A percentile compares a stretch with the other conserved stretches of the same genome.
phyloP scores from a whole-genome alignment of 2,329 filamentous ascomycete genomes.

The Fusarium torulosum region DNA sequence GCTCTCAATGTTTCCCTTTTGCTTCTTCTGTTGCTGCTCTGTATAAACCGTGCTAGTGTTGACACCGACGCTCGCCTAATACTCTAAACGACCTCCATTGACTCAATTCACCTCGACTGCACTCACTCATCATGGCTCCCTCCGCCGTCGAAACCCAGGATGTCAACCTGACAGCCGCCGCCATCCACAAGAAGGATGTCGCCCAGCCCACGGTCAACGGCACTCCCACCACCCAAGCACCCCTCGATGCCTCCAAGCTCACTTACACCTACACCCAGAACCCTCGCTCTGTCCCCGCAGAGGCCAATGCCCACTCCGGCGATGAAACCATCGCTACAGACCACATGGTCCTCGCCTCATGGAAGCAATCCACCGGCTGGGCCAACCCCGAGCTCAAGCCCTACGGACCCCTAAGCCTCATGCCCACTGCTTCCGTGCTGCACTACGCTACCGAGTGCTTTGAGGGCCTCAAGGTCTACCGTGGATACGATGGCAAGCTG shows the following conservation, averaged over 20 bases:
- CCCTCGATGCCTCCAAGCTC: constrained; percentile 72
- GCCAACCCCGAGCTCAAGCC: constrained; percentile 78
- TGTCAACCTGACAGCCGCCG: constrained; percentile 64
- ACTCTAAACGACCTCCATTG: not conserved
- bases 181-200: constrained; percentile 64
- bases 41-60: not conserved
- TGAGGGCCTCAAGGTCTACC: constrained; percentile 85
- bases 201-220: constrained; percentile 52
- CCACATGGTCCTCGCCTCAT: constrained; percentile 85
- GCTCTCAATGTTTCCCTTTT: not conserved
- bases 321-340: constrained; percentile 76
- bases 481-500: constrained; percentile 79
- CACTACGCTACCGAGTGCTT: constrained; percentile 95
- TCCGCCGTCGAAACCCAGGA: constrained; percentile 62
- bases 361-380: constrained; percentile 78
- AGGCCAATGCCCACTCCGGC: constrained; percentile 61
- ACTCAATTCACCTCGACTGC: not conserved
- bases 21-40: not conserved
- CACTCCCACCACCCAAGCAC: constrained; percentile 64
- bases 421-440: constrained; percentile 83
- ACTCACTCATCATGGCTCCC: constrained; percentile 57
- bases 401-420: constrained; percentile 81
- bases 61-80: constrained; percentile 11
- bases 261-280: constrained; percentile 64
- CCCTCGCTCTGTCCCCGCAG: constrained; percentile 66